phyloP scores from a whole-genome alignment of 2,329 filamentous ascomycete genomes.

The Phoma herbarum region DNA sequence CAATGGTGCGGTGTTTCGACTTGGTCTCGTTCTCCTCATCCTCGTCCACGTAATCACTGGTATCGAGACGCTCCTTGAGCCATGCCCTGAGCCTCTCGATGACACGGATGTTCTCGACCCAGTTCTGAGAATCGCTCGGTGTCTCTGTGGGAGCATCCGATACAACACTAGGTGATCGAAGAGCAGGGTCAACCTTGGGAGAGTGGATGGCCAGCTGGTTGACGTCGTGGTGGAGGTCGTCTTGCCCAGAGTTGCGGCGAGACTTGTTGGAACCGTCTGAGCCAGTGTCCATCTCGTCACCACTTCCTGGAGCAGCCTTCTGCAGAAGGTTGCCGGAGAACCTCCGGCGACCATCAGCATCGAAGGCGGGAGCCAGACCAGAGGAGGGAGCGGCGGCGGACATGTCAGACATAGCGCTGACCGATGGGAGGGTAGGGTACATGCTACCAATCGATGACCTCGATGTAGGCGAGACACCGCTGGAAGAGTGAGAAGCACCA shows the following conservation, averaged over 20 bases:
- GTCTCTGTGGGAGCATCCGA: constrained; percentile 49
- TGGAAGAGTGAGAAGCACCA: constrained; percentile 69
- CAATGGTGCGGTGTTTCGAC: constrained; percentile 42
- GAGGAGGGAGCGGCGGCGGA: constrained; percentile 71
- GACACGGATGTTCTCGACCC: constrained; percentile 71
- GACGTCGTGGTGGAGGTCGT: constrained; percentile 50
- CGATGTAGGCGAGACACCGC: constrained; percentile 72
- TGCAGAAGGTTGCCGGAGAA: constrained; percentile 70
- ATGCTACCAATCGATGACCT: constrained; percentile 66
- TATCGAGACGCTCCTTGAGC: constrained; percentile 64
- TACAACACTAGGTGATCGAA: constrained; percentile 51
- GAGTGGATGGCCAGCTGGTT: constrained; percentile 52
- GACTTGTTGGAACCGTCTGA: constrained; percentile 48
- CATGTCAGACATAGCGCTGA: constrained; percentile 70
- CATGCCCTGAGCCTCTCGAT: constrained; percentile 68
- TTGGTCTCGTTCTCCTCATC: constrained; percentile 44
- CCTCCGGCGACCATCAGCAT: constrained; percentile 67
- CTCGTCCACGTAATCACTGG: constrained; percentile 58
- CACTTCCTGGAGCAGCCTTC: constrained; percentile 50
- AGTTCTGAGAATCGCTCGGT: constrained; percentile 50
- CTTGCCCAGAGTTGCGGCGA: constrained; percentile 46
- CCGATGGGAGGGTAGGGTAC: constrained; percentile 79
- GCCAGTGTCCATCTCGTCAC: constrained; percentile 54
- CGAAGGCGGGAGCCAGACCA: constrained; percentile 72
- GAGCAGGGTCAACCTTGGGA: constrained; percentile 52